A percentile compares a stretch with the other conserved stretches of the same genome.
Evolutionary conservation across 2,329 filamentous ascomycete genomes (phyloP).

Genomic region (Coleophoma eucalyptorum): DNA sequence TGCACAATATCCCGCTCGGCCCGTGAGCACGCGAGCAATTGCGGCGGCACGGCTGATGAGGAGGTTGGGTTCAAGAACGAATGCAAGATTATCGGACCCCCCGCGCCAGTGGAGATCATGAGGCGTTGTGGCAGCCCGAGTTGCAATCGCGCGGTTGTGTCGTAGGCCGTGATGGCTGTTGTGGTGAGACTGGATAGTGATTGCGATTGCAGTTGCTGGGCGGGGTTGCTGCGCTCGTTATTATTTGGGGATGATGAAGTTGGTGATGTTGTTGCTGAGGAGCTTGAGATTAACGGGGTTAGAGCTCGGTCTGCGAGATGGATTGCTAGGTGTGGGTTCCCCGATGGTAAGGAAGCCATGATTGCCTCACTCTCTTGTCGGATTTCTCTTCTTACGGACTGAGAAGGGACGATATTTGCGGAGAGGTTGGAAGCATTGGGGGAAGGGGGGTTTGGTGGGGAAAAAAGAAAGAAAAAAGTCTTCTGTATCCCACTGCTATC

Average conservation of each 20-base stretch:
- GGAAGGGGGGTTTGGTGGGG: no score
- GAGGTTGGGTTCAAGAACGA: conserved; percentile 38
- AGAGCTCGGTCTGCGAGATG: conserved; percentile 55
- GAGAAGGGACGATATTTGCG: no score
- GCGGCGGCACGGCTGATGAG: not conserved
- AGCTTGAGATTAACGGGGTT: conserved; percentile 48
- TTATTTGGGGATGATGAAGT: conserved; percentile 2
- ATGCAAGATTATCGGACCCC: conserved; percentile 33
- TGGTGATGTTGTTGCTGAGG: conserved; percentile 10
- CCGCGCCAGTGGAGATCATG: conserved; percentile 49
- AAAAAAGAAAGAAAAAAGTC: no score
- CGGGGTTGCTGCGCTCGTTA: not conserved
- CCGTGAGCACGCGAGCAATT: not conserved
- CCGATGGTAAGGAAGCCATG: conserved; percentile 11
- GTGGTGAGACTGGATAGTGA: conserved; percentile 50
- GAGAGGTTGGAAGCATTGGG: no score
- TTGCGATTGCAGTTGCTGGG: conserved; percentile 27
- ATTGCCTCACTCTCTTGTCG: not conserved
- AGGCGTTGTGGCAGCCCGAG: conserved; percentile 52
- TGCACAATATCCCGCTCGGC: conserved; percentile 11
- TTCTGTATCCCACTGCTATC: no score
- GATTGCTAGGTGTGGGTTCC: conserved; percentile 36
- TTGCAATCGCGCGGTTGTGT: conserved; percentile 47
- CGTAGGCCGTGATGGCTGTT: conserved; percentile 48
- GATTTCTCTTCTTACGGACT: not conserved